Conservation (phyloP, 805 yeast species). For the Candida germanica region DNA sequence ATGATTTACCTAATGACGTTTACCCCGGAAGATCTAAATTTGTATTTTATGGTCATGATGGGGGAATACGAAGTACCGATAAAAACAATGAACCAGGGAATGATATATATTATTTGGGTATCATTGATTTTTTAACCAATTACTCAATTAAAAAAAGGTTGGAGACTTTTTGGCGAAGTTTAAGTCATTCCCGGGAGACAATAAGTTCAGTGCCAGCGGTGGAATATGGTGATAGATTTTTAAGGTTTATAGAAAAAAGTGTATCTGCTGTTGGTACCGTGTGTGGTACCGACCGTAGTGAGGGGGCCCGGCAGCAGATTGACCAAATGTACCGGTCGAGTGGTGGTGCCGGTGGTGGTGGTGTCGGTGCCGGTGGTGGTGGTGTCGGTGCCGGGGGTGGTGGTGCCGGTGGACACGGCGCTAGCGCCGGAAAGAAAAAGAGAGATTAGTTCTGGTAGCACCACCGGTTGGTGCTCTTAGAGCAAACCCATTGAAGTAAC, state of each 20-base stretch:
- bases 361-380: too few relatives aligned
- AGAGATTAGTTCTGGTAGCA: too few relatives aligned
- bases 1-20: conserved; percentile 43
- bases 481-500: too few relatives aligned
- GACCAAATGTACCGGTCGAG: background rate
- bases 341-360: too few relatives aligned
- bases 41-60: conserved; percentile 73
- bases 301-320: conserved; percentile 1
- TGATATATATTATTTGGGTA: conserved; percentile 83
- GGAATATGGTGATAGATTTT: conserved; percentile 87
- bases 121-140: conserved; percentile 88
- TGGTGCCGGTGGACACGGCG: too few relatives aligned
- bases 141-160: conserved; percentile 69
- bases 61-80: conserved; percentile 78
- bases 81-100: conserved; percentile 56
- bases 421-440: too few relatives aligned
- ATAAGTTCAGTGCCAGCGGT: conserved; percentile 88
- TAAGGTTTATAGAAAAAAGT: conserved; percentile 56
- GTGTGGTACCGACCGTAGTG: too few relatives aligned
- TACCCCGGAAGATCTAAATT: conserved; percentile 49
- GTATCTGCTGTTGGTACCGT: conserved; percentile 9
- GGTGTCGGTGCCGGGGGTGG: too few relatives aligned
- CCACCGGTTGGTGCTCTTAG: too few relatives aligned
- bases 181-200: conserved; percentile 63
- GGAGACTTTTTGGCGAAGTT: conserved; percentile 82